Conservation (phyloP, 805 yeast species). For the Saccharomyces eubayanus region DNA sequence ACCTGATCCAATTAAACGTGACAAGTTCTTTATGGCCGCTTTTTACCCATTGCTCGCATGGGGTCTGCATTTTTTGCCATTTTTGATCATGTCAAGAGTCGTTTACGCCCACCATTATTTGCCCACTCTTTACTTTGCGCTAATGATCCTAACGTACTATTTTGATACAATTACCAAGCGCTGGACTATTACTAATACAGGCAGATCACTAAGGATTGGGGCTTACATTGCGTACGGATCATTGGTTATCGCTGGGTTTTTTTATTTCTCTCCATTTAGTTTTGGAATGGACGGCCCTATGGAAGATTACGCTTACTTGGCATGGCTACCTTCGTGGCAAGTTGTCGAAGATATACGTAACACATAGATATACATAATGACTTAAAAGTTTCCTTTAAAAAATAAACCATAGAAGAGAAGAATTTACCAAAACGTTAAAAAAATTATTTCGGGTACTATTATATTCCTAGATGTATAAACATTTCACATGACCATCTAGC, state of each 20-base stretch:
- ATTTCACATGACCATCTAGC: not conserved
- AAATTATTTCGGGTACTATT: not conserved
- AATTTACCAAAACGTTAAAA: not conserved
- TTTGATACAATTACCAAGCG: slow-evolving; percentile 35
- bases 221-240: slow-evolving; percentile 36
- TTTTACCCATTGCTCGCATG: slow-evolving; percentile 80
- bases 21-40: slow-evolving; percentile 58
- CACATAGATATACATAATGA: not conserved
- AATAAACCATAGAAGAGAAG: not conserved
- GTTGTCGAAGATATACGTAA: slow-evolving; percentile 20
- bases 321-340: slow-evolving; percentile 44
- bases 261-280: slow-evolving; percentile 53
- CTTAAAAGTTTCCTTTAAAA: not conserved
- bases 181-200: slow-evolving; percentile 22
- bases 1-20: slow-evolving; percentile 20
- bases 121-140: slow-evolving; percentile 87
- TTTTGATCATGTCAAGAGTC: slow-evolving; percentile 90
- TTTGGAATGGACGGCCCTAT: slow-evolving; percentile 56
- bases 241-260: slow-evolving; percentile 44
- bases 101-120: slow-evolving; percentile 94
- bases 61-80: slow-evolving; percentile 84
- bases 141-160: slow-evolving; percentile 47
- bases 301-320: slow-evolving; percentile 35
- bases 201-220: slow-evolving; percentile 30
- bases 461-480: not conserved